Percentiles rank a stretch among this genome's conserved stretches.
phyloP scores from a whole-genome alignment of 1,284 basidiomycete species.

The Ganoderma meredithae region DNA sequence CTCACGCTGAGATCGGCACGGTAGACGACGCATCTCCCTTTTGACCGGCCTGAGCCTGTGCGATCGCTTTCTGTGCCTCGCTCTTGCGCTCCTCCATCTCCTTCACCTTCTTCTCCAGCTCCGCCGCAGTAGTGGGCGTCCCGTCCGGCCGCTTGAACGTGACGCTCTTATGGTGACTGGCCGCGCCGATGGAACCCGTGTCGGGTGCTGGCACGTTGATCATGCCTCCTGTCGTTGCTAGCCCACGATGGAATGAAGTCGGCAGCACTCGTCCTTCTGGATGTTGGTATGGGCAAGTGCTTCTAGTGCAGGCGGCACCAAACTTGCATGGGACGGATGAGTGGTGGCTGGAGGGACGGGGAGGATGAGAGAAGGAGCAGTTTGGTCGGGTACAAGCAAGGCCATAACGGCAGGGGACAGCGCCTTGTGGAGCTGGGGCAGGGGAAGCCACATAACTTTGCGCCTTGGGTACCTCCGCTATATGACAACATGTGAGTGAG shows the following conservation, averaged over 20 bases:
- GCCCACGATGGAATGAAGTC: conserved; percentile 76
- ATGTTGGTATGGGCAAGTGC: conserved; percentile 79
- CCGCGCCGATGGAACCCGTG: conserved; percentile 64
- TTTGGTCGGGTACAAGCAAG: conserved; percentile 75
- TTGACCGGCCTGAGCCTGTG: conserved; percentile 62
- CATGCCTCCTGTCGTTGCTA: conserved; percentile 63
- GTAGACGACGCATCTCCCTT: conserved; percentile 60
- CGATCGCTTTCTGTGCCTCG: conserved; percentile 55
- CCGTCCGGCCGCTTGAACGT: conserved; percentile 63
- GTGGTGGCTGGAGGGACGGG: conserved; percentile 35
- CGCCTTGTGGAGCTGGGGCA: conserved; percentile 37
- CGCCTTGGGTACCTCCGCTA: conserved; percentile 52
- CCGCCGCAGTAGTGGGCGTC: conserved; percentile 61
- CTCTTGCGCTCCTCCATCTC: conserved; percentile 64
- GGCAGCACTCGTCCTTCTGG: conserved; percentile 82
- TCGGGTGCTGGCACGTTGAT: conserved; percentile 68
- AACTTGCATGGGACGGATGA: conserved; percentile 68
- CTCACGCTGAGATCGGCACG: conserved; percentile 60
- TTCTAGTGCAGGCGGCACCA: conserved; percentile 79
- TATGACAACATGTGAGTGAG: conserved; percentile 17
- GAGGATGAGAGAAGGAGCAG: conserved; percentile 75
- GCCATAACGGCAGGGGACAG: conserved; percentile 76
- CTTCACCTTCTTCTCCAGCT: conserved; percentile 65
- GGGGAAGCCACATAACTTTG: conserved; percentile 39
- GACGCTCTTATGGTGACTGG: conserved; percentile 71